Conservation (phyloP, 2,329 filamentous ascomycete genomes). For the Diatrype stigma region DNA sequence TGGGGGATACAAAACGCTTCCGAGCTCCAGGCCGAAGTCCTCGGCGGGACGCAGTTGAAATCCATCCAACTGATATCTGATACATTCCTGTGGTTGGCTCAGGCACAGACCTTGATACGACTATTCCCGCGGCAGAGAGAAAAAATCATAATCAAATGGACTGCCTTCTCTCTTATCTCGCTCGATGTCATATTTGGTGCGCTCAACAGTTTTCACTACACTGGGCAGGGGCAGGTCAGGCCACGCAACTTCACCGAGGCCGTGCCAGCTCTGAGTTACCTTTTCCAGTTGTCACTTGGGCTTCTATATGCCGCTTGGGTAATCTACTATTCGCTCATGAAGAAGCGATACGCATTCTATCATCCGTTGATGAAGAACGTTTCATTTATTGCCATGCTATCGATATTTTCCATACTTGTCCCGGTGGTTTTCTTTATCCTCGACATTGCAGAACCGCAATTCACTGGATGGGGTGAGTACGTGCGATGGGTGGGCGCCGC, state of each 20-base stretch:
- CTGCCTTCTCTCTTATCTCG: conserved; percentile 87
- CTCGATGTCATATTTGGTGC: conserved; percentile 88
- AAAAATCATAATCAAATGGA: conserved; percentile 98
- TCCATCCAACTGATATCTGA: conserved; percentile 90
- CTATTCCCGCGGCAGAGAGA: conserved; percentile 95
- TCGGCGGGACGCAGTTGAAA: conserved; percentile 80
- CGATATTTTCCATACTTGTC: conserved; percentile 76
- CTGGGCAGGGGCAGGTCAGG: conserved; percentile 48
- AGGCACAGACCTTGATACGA: conserved; percentile 93
- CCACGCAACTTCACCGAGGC: conserved; percentile 81
- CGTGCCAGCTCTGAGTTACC: conserved; percentile 83
- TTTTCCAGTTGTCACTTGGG: conserved; percentile 83
- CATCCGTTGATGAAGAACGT: conserved; percentile 90
- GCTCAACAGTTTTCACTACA: conserved; percentile 75
- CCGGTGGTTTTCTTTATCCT: conserved; percentile 91
- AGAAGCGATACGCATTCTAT: conserved; percentile 86
- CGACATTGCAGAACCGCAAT: conserved; percentile 79
- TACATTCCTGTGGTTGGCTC: conserved; percentile 94
- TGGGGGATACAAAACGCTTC: conserved; percentile 75
- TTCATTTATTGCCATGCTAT: conserved; percentile 72
- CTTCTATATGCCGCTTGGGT: conserved; percentile 91
- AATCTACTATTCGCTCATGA: conserved; percentile 88
- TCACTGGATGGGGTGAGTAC: conserved; percentile 92
- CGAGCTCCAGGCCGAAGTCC: conserved; percentile 71
- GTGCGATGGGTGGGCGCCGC: conserved; percentile 95